Base-by-base conservation (phyloP, 2,329 filamentous ascomycete species). In the Ramichloridium luteum region DNA sequence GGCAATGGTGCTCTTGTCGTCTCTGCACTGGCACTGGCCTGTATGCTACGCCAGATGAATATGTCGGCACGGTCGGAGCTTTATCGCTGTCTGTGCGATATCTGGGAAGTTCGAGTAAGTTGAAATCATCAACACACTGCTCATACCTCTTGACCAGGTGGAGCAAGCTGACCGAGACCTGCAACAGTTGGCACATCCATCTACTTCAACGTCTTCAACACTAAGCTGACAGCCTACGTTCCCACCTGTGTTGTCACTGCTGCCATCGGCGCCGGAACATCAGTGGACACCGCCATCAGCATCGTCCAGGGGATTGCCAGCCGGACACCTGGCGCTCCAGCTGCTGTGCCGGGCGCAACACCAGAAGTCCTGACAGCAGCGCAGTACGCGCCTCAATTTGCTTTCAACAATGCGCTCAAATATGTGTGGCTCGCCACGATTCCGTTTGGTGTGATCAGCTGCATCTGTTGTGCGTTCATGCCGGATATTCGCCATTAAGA, bases 1-100 rank as follows among this genome's bases (percentile, higher is more conserved):
- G 76, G 76, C 11, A 71, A 79, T 6, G 76, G 75, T 4, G 76
- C 71, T 4, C 72, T 80, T 30, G 68, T 79, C 13, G 70, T 80
- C 4, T 76, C 75, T 1, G 68, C 70, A 1, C 71, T 71, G 0
- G 74, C 79, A 39, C 74, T 80, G 32, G 40, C 71, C 5, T 43
- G 71, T 79, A 44, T 77, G 73, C 42, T 11, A 40, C 42, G 38
- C 74, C 75, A 0, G 70, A 76, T 45, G 74, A 80, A 35, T 62
- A 79, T 5, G 79, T 81, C 40, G 77, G 73, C 9, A 80, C 76
- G 4, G 65, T 79, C 29, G 70, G 74, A 2, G 73, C 76, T 3
- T 61, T 80, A 12, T 79, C 75, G 0, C 67, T 80, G 28, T 68
- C 73, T 12, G 70, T 80, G 43, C 73, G 77, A 28, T 72, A 77